A percentile compares a stretch with the other conserved stretches of the same genome.
phyloP scores from a whole-genome alignment of 1,284 basidiomycete species.

The Sanghuangporus weigelae region DNA sequence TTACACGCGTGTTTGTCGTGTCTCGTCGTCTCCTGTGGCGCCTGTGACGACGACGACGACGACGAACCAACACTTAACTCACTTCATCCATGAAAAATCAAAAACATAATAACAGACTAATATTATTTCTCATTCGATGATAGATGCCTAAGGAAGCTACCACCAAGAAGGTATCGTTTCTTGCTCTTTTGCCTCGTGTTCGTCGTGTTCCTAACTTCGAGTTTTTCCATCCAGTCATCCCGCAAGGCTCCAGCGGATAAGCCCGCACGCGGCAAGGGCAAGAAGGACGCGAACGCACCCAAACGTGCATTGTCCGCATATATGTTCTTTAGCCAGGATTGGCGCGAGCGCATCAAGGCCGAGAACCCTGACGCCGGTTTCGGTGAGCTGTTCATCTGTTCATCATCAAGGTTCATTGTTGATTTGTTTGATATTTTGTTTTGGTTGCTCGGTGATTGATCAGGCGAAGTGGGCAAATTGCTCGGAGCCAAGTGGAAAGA shows the following conservation, averaged over 20 bases:
- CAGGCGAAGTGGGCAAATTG: constrained; percentile 64
- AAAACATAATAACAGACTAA: background rate
- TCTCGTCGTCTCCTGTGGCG: background rate
- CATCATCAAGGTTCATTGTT: constrained; percentile 1
- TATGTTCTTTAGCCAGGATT: constrained; percentile 98
- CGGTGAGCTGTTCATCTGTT: constrained; percentile 44
- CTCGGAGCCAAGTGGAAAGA: constrained; percentile 73
- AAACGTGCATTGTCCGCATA: constrained; percentile 93
- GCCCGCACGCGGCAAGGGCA: constrained; percentile 40
- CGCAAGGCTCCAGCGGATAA: constrained; percentile 70
- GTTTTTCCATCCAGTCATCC: constrained; percentile 15
- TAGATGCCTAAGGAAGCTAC: constrained; percentile 79
- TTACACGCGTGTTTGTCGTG: background rate
- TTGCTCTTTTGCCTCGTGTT: no score
- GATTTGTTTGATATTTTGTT: constrained; percentile 8
- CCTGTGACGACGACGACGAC: background rate
- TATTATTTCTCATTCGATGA: constrained; percentile 20
- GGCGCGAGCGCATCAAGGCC: constrained; percentile 89
- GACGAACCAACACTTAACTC: background rate
- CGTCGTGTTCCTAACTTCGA: background rate
- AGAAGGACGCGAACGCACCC: constrained; percentile 81
- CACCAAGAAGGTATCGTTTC: constrained; percentile 70
- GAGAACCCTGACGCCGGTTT: constrained; percentile 95
- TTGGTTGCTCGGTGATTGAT: constrained; percentile 16
- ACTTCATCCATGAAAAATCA: background rate